Evolutionary conservation across 345 rosid genomes (phyloP).

Genomic region (Lepidium didymum): DNA sequence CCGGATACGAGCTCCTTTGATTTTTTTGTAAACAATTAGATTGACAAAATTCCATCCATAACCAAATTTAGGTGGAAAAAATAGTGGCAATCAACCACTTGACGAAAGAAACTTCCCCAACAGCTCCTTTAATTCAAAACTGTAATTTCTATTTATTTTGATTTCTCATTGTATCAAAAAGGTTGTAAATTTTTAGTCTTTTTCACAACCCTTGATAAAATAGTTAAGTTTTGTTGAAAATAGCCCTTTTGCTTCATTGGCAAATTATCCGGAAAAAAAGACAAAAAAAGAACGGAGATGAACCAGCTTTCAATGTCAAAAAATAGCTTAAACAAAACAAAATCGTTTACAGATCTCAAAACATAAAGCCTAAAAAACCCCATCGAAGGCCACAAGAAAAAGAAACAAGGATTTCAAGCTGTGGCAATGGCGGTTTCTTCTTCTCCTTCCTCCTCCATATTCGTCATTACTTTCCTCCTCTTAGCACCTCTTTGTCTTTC

Average conservation of each 20-base stretch:
- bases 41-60: too few species aligned
- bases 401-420: neutral
- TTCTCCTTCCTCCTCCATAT: constrained; percentile 13
- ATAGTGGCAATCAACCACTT: too few species aligned
- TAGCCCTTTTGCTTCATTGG: constrained; percentile 11
- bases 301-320: constrained; percentile 9
- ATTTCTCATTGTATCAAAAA: neutral
- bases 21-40: neutral
- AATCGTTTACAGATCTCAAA: neutral
- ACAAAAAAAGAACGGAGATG: neutral
- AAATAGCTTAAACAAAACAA: constrained; percentile 14
- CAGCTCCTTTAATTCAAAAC: neutral
- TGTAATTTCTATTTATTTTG: neutral
- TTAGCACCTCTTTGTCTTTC: constrained; percentile 12
- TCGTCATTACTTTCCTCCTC: constrained; percentile 17
- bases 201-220: constrained; percentile 19
- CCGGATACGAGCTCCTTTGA: constrained; percentile 28
- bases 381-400: constrained; percentile 1
- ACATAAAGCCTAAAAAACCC: neutral
- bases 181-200: neutral
- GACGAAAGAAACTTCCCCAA: too few species aligned
- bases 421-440: constrained; percentile 17
- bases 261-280: neutral
- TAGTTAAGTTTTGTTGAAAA: constrained; percentile 18
- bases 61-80: too few species aligned